Base-by-base conservation (phyloP, 2,329 filamentous ascomycete genomes). In the Pyrenophora graminea region DNA sequence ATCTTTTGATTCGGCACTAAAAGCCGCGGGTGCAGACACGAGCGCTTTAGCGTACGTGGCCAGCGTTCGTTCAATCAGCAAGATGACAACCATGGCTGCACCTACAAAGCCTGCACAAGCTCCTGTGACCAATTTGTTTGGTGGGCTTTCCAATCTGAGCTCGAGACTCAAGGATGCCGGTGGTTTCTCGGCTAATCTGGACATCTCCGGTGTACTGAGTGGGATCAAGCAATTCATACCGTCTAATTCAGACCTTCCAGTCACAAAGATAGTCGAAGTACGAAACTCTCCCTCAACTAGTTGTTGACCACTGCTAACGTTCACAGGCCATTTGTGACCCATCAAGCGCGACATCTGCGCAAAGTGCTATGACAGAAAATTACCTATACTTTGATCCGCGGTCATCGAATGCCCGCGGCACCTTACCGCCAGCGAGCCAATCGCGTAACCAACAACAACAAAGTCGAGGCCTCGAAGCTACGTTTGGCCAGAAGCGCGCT, bases 191-290 rank as follows among this genome's bases (percentile, higher is more conserved):
- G 84, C 87, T 46, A 97, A 97, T 71, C 90, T 99, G 67, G 94
- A 97, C 12, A 30, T 30, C 9, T 30, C 27, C 73, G 93, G 89
- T 25, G 84, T 99, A 37, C 92, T 97, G 56, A 93, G 91, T 5
- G 93, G 93, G 37, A 93, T 99, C 68, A 99, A 97, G 77, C 97
- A 96, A 75, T 96, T 99, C 76, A 79, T 99, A n/a, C 94, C 95
- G 0, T 90, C 86, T 12, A 95, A 99, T 76, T 91, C 92, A 64
- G 95, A 99, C 69, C 83, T 97, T 8, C 97, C 94, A 0, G 84
- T 99, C 45, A 99, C 95, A 49, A 97, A 97, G 76, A 97, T 99
- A 69, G 93, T 94, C 34, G 94, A 99, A 74, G 96, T 30, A 12
- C 27, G 27, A 9, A 30, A 13, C 8, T 12, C 9, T 9, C 27